A percentile compares a stretch with the other conserved stretches of the same genome.
Evolutionary conservation across 441 rosid species (phyloP).

Genomic region (Bruguiera hainesii): DNA sequence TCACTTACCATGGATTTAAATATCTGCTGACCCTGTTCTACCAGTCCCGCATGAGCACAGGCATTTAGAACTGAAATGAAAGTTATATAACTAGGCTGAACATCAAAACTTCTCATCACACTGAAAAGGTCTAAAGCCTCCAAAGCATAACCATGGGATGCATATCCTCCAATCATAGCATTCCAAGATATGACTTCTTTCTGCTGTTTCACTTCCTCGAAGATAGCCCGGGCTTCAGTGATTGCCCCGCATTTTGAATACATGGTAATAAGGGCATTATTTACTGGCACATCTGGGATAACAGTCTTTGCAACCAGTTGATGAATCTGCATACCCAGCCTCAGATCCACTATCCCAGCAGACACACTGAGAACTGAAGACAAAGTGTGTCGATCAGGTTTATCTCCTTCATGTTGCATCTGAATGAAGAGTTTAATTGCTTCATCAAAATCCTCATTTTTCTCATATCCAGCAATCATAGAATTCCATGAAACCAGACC

Average conservation of each 20-base stretch:
- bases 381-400: slow-evolving; percentile 62
- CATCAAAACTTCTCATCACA: slow-evolving; percentile 40
- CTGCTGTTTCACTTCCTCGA: slow-evolving; percentile 36
- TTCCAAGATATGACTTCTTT: slow-evolving; percentile 71
- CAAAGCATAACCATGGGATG: slow-evolving; percentile 53
- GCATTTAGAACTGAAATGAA: slow-evolving; percentile 60
- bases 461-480: slow-evolving; percentile 56
- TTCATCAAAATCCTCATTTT: slow-evolving; percentile 41
- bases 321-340: slow-evolving; percentile 62
- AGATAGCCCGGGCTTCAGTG: slow-evolving; percentile 40
- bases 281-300: slow-evolving; percentile 50
- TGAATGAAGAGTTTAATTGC: slow-evolving; percentile 44
- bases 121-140: slow-evolving; percentile 52
- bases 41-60: slow-evolving; percentile 58
- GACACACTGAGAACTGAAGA: slow-evolving; percentile 57
- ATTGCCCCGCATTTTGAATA: slow-evolving; percentile 62
- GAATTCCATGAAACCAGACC: slow-evolving; percentile 64
- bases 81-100: slow-evolving; percentile 55
- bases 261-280: slow-evolving; percentile 64
- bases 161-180: slow-evolving; percentile 73
- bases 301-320: slow-evolving; percentile 48
- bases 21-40: slow-evolving; percentile 47
- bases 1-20: slow-evolving; percentile 51
- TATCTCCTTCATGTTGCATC: slow-evolving; percentile 54
- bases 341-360: slow-evolving; percentile 50